Evolutionary conservation across 257 asterid genomes (phyloP), one percentile per base, ranked within the genome.

Genomic region (Perilla frutescens): DNA sequence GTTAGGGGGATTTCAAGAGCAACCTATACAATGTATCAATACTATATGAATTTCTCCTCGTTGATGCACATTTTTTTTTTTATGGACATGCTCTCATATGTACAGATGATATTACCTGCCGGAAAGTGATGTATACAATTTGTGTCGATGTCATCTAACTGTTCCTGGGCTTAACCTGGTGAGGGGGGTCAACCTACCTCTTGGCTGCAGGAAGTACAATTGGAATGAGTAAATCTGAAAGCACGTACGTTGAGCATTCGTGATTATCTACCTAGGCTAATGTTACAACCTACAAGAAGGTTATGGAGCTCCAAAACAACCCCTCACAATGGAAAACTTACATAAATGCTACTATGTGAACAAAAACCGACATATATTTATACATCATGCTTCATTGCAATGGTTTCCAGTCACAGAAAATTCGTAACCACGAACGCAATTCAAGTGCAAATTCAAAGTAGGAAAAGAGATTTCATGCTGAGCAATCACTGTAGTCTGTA

Each of bases 121-220:
- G 70, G 62, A 40, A 34, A 12, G 40, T 72, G 62, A 12, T 14
- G 12, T 44, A 3, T 48, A 50, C 58, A 5, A 40, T 64, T 58
- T 0, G 39, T 45, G 32, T 58, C 7, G 53, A 54, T 39, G 62
- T 81, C 80, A 68, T 15, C 71, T 67, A 63, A 65, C 40, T 57
- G 66, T 70, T 54, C 53, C 36, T 43, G 14, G 72, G 41, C 39
- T 70, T 44, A 62, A 40, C 39, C 43, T 55, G 50, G 51, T 5
- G 76, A 64, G 9, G 55, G 48, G 66, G 20, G 43, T 67, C 77
- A 34, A 67, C 71, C 60, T 36, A 14, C 47, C 53, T 58, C 62
- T 62, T 41, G 81, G 73, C 87, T 83, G 84, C 76, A 70, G n/a
- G 2, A 58, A 63, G 62, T 58, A 61, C 55, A 74, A 12, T 9